Evolutionary conservation across 805 yeast species (phyloP), one percentile per base, ranked within the genome.

Genomic region (Starmerella lactis-condensi): DNA sequence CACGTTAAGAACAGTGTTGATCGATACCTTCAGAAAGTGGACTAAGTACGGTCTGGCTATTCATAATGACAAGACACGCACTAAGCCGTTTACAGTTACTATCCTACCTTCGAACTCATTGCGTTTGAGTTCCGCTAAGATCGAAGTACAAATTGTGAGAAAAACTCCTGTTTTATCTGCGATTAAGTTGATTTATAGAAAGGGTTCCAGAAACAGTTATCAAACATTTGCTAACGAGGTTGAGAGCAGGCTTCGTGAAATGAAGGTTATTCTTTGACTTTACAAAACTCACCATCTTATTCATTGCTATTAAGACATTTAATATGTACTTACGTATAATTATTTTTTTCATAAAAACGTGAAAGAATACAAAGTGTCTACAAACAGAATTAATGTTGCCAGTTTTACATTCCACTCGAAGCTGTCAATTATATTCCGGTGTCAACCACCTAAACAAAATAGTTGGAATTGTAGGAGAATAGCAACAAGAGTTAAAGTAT

Each of bases 11-110:
- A 46, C 42, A n/a, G 42, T 45, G 9, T 35, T 56, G 13, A 38
- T 48, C 10, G 50, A 44, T 25, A 39, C 52, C 7, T 40, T 56
- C 19, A 42, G 42, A 23, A 53, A 47, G 15, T 57, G 62, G 61
- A 38, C 46, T 30, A 45, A 48, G 33, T 53, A 53, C 24, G 62
- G 62, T 4, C 46, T 57, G 28, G 37, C 52, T 9, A 36, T 46
- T 19, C 36, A 51, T 26, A 34, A 31, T 10, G 48, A 45, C 30
- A 51, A 51, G 18, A 31, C 42, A 10, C 32, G 41, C 11, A 36
- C 39, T 22, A 43, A 46, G 19, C 42, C 45, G 12, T 48, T 56
- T 13, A 35, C 40, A 7, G 58, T 55, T 8, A 38, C 45, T 2
- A 47, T 57, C 22, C 42, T 48, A 17, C 45, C 54, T 12, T 42